Conservation (phyloP, 805 yeast genomes). For the Schwanniomyces polymorphus region DNA sequence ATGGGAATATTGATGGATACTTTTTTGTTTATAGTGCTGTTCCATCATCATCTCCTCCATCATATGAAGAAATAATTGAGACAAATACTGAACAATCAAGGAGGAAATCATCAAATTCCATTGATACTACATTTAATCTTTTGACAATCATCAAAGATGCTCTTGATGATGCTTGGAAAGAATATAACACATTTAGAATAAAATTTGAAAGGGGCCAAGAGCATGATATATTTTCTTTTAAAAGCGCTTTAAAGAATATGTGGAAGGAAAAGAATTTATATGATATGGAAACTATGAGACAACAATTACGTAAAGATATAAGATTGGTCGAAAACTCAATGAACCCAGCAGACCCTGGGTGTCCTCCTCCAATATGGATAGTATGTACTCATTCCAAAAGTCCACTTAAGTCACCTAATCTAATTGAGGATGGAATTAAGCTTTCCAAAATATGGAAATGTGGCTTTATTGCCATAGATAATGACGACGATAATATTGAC, state of each 20-base stretch:
- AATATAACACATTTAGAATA: conserved; percentile 53
- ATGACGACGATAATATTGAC: conserved; percentile 51
- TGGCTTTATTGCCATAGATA: conserved; percentile 65
- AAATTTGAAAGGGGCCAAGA: conserved; percentile 67
- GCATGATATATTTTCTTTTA: conserved; percentile 62
- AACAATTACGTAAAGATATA: conserved; percentile 21
- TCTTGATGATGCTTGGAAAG: conserved; percentile 73
- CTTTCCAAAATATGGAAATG: conserved; percentile 64
- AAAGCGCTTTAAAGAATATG: conserved; percentile 55
- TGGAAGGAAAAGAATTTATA: conserved; percentile 47
- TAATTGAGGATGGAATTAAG: conserved; percentile 57
- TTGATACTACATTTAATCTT: conserved; percentile 27
- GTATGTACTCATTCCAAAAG: conserved; percentile 64
- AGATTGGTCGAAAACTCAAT: conserved; percentile 22
- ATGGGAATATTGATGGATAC: conserved; percentile 76
- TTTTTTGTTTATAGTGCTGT: conserved; percentile 67
- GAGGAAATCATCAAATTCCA: conserved; percentile 7
- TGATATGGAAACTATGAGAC: conserved; percentile 18
- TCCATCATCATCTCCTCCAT: conserved; percentile 63
- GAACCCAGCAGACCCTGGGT: conserved; percentile 34
- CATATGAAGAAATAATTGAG: conserved; percentile 40
- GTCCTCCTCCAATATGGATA: conserved; percentile 65
- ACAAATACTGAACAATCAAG: neutral
- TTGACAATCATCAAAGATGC: conserved; percentile 53
- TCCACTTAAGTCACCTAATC: conserved; percentile 57